A percentile compares a stretch with the other conserved stretches of the same genome.
These are phyloP conservation scores for Butyriboletus regius DNA, from an alignment of 1,284 basidiomycete genomes.

Conservation along the genomic window DNA sequence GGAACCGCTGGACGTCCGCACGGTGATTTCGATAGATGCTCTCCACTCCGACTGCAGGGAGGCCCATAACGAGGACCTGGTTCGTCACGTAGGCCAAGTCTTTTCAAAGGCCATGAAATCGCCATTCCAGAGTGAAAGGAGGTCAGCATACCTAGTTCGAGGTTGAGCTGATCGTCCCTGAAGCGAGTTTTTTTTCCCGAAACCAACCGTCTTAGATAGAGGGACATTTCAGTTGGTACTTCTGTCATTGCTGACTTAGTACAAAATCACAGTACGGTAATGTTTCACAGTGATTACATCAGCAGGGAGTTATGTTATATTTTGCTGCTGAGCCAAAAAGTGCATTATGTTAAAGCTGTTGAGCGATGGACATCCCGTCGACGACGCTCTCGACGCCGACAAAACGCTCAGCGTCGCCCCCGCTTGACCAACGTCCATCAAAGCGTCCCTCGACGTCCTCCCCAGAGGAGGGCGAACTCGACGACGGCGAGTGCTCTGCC, in stretches of 20 bases:
- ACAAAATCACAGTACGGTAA: no score
- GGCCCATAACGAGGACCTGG: conserved; percentile 81
- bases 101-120: conserved; percentile 15
- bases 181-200: conserved; percentile 75
- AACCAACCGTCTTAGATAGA: conserved; percentile 58
- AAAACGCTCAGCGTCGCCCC: conserved; percentile 55
- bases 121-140: not conserved
- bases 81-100: conserved; percentile 82
- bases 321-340: conserved; percentile 10
- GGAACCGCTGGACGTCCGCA: conserved; percentile 70
- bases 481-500: conserved; percentile 34
- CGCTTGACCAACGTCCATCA: conserved; percentile 39
- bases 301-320: conserved; percentile 4
- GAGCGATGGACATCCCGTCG: conserved; percentile 14
- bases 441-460: conserved; percentile 56
- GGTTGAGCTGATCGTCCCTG: conserved; percentile 57
- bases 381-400: conserved; percentile 30
- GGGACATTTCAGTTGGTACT: conserved; percentile 30
- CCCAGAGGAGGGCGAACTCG: conserved; percentile 72
- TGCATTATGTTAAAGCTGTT: not conserved
- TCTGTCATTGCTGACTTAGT: not conserved
- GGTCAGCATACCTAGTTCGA: conserved; percentile 53
- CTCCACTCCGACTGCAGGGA: conserved; percentile 75
- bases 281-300: conserved; percentile 17
- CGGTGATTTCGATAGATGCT: conserved; percentile 75